These are phyloP conservation scores for Cicer pinnatifidum DNA, from an alignment of 306 rosid genomes.

Conservation along the genomic window DNA sequence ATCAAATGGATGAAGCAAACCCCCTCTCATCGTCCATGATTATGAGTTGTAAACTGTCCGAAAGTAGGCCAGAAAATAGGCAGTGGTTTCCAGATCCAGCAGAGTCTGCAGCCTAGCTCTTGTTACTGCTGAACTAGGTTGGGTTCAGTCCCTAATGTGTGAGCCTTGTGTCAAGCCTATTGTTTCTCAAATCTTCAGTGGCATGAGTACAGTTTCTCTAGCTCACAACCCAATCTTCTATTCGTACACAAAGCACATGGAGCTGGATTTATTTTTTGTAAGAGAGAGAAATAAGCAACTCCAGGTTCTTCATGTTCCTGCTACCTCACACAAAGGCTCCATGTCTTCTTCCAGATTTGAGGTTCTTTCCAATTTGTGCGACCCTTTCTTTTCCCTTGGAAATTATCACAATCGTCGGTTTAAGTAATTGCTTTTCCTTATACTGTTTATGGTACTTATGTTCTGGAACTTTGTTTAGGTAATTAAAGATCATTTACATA, in stretches of 20 bases:
- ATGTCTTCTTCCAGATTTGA: not conserved
- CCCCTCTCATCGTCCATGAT: not conserved
- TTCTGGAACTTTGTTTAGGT: conserved; percentile 10
- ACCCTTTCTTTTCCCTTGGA: not conserved
- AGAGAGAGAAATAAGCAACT: not conserved
- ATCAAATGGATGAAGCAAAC: not conserved
- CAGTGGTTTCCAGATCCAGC: not conserved
- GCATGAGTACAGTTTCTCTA: not conserved
- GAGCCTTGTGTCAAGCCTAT: not conserved
- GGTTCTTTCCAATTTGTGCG: not conserved
- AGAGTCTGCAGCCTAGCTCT: not conserved
- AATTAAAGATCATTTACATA: conserved; percentile 2
- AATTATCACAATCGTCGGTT: not conserved
- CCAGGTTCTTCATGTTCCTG: not conserved
- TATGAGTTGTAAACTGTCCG: not conserved
- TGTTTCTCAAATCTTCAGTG: not conserved
- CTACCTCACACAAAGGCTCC: not conserved
- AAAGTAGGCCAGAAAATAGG: not conserved
- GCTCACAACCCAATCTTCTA: not conserved
- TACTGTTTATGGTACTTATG: not conserved
- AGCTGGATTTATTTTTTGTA: not conserved
- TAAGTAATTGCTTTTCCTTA: conserved; percentile 12
- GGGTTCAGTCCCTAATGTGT: not conserved
- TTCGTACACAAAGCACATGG: not conserved
- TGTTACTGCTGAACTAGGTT: not conserved